Evolutionary conservation across 2,329 filamentous ascomycete genomes (phyloP).

Genomic region (Scortechinia acanthostroma): DNA sequence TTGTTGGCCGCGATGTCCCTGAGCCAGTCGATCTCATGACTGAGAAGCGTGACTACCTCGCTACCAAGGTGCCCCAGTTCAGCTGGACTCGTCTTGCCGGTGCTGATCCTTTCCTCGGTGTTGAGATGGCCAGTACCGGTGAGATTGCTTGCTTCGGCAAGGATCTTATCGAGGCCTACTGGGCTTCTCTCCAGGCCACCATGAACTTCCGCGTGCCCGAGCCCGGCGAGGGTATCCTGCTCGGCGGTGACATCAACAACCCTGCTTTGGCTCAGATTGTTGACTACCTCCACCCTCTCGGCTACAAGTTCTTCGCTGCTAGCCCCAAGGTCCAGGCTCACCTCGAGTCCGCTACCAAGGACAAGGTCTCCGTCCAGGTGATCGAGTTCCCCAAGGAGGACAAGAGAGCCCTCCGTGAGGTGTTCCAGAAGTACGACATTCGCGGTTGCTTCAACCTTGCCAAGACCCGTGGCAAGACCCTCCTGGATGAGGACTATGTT

Average conservation of each 20-base stretch:
- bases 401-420: slow-evolving; percentile 87
- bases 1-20: slow-evolving; percentile 78
- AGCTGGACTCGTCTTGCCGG: slow-evolving; percentile 96
- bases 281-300: slow-evolving; percentile 78
- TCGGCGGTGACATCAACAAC: slow-evolving; percentile 76
- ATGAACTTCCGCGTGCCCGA: slow-evolving; percentile 99
- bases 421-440: slow-evolving; percentile 96
- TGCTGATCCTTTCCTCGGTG: slow-evolving; percentile 92
- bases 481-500: slow-evolving; percentile 90
- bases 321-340: slow-evolving; percentile 75
- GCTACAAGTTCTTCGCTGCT: slow-evolving; percentile 90
- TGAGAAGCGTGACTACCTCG: slow-evolving; percentile 81
- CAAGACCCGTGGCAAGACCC: slow-evolving; percentile 72
- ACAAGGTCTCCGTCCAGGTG: slow-evolving; percentile 69
- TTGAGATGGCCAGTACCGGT: slow-evolving; percentile 94
- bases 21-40: slow-evolving; percentile 83
- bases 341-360: slow-evolving; percentile 67
- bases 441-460: slow-evolving; percentile 93
- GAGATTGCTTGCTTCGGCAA: slow-evolving; percentile 99
- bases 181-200: slow-evolving; percentile 87
- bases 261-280: slow-evolving; percentile 72
- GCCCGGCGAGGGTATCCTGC: slow-evolving; percentile 87
- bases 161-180: slow-evolving; percentile 92
- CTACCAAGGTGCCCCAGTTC: slow-evolving; percentile 98
- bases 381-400: slow-evolving; percentile 96